These are phyloP conservation scores for Lodderomyces pseudojiufengensis DNA, from an alignment of 1,139 yeast genomes.

Conservation along the genomic window DNA sequence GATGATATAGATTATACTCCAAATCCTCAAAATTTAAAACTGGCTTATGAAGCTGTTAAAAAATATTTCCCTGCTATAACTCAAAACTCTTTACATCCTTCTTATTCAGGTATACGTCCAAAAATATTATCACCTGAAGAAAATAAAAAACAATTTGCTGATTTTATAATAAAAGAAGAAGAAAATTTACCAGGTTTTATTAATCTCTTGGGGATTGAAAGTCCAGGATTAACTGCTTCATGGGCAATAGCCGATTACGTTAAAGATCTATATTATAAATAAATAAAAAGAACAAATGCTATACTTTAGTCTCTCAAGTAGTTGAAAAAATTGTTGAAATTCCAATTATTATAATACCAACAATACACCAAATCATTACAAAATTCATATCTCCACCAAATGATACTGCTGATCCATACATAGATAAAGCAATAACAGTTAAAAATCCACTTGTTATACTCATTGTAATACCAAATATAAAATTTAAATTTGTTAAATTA, in stretches of 20 bases:
- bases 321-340: constrained; percentile 18
- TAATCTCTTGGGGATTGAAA: constrained; percentile 78
- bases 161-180: constrained; percentile 64
- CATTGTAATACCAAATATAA: constrained; percentile 61
- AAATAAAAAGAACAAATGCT: too few relatives aligned
- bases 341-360: constrained; percentile 44
- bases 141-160: constrained; percentile 49
- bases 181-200: constrained; percentile 74
- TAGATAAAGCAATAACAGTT: constrained; percentile 73
- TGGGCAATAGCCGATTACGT: constrained; percentile 82
- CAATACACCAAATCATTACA: constrained; percentile 50
- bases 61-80: constrained; percentile 62
- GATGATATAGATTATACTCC: constrained; percentile 47
- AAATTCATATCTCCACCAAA: constrained; percentile 61
- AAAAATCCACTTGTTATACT: constrained; percentile 82
- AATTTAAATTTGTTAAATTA: constrained; percentile 32
- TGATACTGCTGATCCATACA: constrained; percentile 75
- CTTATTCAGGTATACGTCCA: constrained; percentile 83
- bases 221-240: constrained; percentile 83
- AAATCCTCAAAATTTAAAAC: constrained; percentile 42
- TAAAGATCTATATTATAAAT: constrained; percentile 31
- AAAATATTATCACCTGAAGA: constrained; percentile 52
- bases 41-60: constrained; percentile 57
- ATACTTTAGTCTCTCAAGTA: too few relatives aligned
- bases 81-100: constrained; percentile 51